Evolutionary conservation across 228 moss, liverwort and hornwort genomes (phyloP), one percentile per base, ranked within the genome.

Genomic region (Sphagnum fallax): DNA sequence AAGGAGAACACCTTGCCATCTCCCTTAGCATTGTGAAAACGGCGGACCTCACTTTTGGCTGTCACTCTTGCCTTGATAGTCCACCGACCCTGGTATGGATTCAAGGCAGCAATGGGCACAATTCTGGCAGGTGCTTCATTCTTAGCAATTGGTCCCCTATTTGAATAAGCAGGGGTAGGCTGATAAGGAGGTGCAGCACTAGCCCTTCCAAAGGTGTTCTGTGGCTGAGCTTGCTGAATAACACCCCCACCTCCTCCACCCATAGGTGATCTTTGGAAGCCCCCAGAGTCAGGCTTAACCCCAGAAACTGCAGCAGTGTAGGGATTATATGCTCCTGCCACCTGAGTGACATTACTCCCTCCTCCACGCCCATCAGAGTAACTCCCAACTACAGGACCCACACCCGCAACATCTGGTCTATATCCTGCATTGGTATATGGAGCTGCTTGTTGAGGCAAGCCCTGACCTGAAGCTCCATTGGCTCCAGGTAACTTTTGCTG

Each of bases 11-110:
- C 93, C 70, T 90, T 93, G 10, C 98, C 98, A 66, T 93, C 93
- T 49, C 98, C 98, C 77, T 84, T 93, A 0, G 98, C 93, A 57
- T 94, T 98, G 62, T 98, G 88, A 73, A 76, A 98, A 59, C 94
- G 85, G 69, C 91, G 80, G 48, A 90, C 61, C 0, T 91, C 90
- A 47, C 80, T 71, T 87, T 98, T 98, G 0, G 85, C 51, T 62
- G 94, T 98, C 50, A 98, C 88, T 73, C 98, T 83, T 49, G 93
- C 94, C 84, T 80, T 98, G 64, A 98, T 93, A 18, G 98, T 92
- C 98, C 98, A 98, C 61, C 93, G 86, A 74, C 98, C 93, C 78
- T 98, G 98, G 65, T 98, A 98, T 52, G 98, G 98, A 86, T 94
- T 98, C 76, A 98, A 80, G 8, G 84, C 85, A 61, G 83, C 74